Percentiles rank a stretch among this genome's conserved stretches.
These are phyloP conservation scores for Galeopsis tetrahit DNA, from an alignment of 257 asterid genomes.

Conservation along the genomic window DNA sequence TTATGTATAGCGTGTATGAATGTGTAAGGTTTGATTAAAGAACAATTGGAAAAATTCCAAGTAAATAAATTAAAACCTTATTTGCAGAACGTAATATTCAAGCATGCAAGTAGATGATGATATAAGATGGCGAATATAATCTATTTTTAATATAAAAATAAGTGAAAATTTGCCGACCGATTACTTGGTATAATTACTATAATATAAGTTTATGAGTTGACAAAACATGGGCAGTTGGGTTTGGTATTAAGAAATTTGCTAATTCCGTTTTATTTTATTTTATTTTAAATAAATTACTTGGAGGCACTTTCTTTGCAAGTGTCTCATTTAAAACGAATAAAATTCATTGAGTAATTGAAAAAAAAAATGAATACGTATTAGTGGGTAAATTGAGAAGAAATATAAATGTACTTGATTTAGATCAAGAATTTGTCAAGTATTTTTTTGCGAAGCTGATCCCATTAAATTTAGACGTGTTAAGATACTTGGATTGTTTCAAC, in stretches of 20 bases:
- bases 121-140: slow-evolving; percentile 4
- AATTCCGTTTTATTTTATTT: not conserved
- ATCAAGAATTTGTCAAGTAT: not conserved
- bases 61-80: not conserved
- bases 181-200: not conserved
- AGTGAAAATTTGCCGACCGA: not conserved
- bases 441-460: not conserved
- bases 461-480: slow-evolving; percentile 10
- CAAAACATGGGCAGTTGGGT: slow-evolving; percentile 35
- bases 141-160: not conserved
- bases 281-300: no score
- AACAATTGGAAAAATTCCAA: not conserved
- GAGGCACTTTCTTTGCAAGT: no score
- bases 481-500: not conserved
- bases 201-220: slow-evolving; percentile 32
- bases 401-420: not conserved
- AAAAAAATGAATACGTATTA: no score
- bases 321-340: no score
- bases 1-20: not conserved
- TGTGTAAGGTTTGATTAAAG: no score
- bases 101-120: not conserved
- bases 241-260: slow-evolving; percentile 24
- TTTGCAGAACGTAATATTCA: not conserved
- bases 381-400: not conserved
- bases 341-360: no score